Evolutionary conservation across 139 green algal species (phyloP), one percentile per base, ranked within the genome.

Genomic region (Ulvella scutata): DNA sequence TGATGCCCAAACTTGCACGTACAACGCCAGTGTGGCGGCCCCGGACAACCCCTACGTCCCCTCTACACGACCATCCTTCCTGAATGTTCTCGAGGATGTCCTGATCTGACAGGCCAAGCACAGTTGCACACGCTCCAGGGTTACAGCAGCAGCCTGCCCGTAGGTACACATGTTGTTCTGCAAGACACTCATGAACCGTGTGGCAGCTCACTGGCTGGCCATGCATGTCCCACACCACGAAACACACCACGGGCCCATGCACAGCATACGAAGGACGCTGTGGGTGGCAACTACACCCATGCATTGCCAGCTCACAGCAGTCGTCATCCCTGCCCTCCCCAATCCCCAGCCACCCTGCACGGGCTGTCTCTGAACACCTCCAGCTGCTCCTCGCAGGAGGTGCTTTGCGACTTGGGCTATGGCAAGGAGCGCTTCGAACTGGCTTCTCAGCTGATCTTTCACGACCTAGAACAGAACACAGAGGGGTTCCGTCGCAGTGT

Each of bases 91-190:
- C 39, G 26, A 74, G 74, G 62, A 91, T 36, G 2, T 93, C 79
- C 28, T 76, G 39, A 2, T 44, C 79, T 75, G 61, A 75, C 13
- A 89, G 79, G 3, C 76, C 72, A 37, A 89, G 81, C 40, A 76
- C 61, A 1, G 35, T 72, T 3, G 80, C 80, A 59, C 83, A 88
- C 7, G 86, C 85, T 3, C 93, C 93, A 10, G 93, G 93, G 81
- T 98, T 98, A 80, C 93, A 98, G 78, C 95, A 91, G 81, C 87
- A 93, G 43, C 93, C 93, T 10, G 84, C 86, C 37, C 93, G 83
- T 43, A 96, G 82, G 6, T 79, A 37, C 38, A 97, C 67, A 35
- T 82, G 72, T 61, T 92, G 77, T 0, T 37, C 81, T 20, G 92
- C 92, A 60, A 97, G 79, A 36, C 82, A 84, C 34, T 85, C 79